phyloP scores from a whole-genome alignment of 2,329 filamentous ascomycete genomes.

The Laburnicola sp. region DNA sequence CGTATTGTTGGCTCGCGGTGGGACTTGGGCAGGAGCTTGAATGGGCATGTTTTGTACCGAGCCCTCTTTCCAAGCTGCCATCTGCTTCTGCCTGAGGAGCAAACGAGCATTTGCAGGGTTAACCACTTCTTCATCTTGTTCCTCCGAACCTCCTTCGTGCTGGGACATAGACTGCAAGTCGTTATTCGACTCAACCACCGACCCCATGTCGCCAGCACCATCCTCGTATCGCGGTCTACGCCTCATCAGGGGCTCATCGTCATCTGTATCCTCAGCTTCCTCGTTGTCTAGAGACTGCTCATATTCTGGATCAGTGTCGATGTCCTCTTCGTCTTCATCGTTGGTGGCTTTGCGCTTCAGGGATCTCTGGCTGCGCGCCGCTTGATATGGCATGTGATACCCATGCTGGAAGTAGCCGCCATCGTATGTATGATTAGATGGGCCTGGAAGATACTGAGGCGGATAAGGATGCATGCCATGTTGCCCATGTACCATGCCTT shows the following conservation, averaged over 20 bases:
- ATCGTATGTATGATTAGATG: too few species aligned
- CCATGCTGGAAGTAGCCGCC: neutral
- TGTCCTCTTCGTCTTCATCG: neutral
- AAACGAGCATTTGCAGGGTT: neutral
- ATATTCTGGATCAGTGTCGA: neutral
- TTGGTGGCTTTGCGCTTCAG: conserved; percentile 5
- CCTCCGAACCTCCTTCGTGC: neutral
- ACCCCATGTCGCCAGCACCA: neutral
- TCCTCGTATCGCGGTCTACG: neutral
- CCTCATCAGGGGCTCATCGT: conserved; percentile 2
- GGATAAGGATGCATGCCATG: neutral
- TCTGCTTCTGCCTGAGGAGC: neutral
- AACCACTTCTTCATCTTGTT: neutral
- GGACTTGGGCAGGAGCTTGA: too few species aligned
- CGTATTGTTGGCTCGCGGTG: too few species aligned
- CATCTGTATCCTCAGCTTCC: neutral
- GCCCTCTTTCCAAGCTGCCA: too few species aligned
- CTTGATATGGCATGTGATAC: neutral
- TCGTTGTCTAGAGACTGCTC: neutral
- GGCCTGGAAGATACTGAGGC: neutral
- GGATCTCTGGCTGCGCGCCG: neutral
- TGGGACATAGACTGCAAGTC: neutral
- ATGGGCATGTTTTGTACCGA: too few species aligned
- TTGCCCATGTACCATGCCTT: neutral
- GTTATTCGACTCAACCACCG: neutral